Base-by-base conservation (phyloP, 352 stramenopile genomes). In the Phytophthora parvispora region DNA sequence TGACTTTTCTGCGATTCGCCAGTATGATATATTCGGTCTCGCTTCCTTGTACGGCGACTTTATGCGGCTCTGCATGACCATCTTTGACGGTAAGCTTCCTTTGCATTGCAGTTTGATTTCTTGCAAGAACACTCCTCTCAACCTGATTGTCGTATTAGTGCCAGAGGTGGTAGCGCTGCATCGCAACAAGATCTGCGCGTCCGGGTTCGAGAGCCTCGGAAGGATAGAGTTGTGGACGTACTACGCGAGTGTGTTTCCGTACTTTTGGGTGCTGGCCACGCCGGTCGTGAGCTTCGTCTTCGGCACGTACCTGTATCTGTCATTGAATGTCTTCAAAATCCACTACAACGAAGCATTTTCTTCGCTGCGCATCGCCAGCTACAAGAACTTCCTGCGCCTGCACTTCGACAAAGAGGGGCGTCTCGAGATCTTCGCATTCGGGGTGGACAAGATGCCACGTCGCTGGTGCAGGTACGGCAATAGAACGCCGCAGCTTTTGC, bases 291-390 rank as follows among this genome's bases (percentile, higher is more conserved):
- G 86, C 48, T 87, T 91, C 51, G 85, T 97, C 48, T 93, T 97
- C 50, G 89, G 90, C 43, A 69, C 81, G 38, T 97, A 97, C 67
- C 66, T 97, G 22, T 97, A 96, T 69, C 65, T 96, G 48, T 78
- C 88, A 49, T 79, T 97, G 70, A 97, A 96, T 57, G 77, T 95
- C 13, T 93, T 97, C 53, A 78, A 81, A 16, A 86, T 86, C 53
- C 91, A 97, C 76, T 97, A 96, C 83, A 97, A 97, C 70, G 91
- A 97, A 58, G 89, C 91, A 10, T 97, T 97, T 48, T 95, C 87
- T 25, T 88, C 91, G 27, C 76, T 97, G 54, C 89, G 89, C 32
- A 94, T 96, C 51, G 83, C 87, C 22, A 96, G 89, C 64, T 97
- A 94, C 86, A 97, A 97, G 74, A 95, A 95, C 72, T 95, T 97